These are phyloP conservation scores for Cladosporium sp. DNA, from an alignment of 2,329 filamentous ascomycete species.

Conservation along the genomic window DNA sequence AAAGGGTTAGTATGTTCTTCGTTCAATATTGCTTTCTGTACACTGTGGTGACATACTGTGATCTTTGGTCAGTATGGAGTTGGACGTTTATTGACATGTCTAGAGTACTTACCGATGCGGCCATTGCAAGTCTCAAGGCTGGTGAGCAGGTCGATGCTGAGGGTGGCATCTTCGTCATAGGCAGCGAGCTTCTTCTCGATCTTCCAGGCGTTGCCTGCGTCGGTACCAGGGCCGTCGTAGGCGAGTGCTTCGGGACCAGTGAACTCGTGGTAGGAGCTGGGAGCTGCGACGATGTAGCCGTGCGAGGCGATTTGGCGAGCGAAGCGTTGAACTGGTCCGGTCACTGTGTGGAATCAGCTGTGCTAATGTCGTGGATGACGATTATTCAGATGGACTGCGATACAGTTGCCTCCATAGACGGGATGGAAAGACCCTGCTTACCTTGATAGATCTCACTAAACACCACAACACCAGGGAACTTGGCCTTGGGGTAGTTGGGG, in stretches of 20 bases:
- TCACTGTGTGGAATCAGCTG: slow-evolving; percentile 54
- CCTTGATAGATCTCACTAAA: slow-evolving; percentile 97
- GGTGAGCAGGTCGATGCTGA: slow-evolving; percentile 40
- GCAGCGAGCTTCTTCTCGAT: slow-evolving; percentile 72
- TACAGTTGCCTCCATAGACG: neutral
- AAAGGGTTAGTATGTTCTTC: neutral
- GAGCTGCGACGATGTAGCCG: slow-evolving; percentile 88
- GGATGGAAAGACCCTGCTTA: slow-evolving; percentile 34
- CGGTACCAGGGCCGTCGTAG: slow-evolving; percentile 84
- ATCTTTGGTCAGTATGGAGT: neutral
- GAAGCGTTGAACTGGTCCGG: slow-evolving; percentile 83
- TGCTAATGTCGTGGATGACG: neutral
- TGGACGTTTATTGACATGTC: neutral
- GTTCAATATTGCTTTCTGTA: no score
- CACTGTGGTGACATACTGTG: neutral
- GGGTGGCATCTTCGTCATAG: slow-evolving; percentile 63
- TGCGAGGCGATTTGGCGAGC: slow-evolving; percentile 87
- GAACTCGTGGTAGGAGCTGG: slow-evolving; percentile 91
- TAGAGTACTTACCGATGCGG: slow-evolving; percentile 53
- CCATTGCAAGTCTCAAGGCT: slow-evolving; percentile 59
- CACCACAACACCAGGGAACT: slow-evolving; percentile 80
- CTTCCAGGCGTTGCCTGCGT: slow-evolving; percentile 83
- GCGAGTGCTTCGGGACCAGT: slow-evolving; percentile 75
- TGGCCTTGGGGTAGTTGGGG: slow-evolving; percentile 80
- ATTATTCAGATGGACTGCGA: neutral